Evolutionary conservation across 192 early-diverging fungal species (phyloP).

Genomic region (Entophlyctis luteolus): DNA sequence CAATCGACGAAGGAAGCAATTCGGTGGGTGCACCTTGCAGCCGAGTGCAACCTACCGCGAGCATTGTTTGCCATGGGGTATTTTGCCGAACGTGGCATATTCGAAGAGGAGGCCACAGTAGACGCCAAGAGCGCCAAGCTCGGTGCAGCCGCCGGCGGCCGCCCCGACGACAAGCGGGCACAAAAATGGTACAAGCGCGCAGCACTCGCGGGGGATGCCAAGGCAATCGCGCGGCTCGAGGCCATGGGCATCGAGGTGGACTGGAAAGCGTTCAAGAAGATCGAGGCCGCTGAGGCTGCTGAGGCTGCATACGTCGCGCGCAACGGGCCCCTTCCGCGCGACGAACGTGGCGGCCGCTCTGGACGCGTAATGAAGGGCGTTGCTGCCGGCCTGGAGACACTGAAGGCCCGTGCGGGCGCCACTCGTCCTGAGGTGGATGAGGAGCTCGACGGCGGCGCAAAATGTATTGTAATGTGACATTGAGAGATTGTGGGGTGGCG

Average conservation of each 20-base stretch:
- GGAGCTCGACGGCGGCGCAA: conserved; percentile 28
- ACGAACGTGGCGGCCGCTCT: not conserved
- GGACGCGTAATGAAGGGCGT: not conserved
- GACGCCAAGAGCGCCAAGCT: conserved; percentile 36
- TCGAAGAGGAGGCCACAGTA: no score
- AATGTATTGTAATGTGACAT: conserved; percentile 24
- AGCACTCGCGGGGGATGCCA: conserved; percentile 32
- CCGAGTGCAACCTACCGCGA: conserved; percentile 68
- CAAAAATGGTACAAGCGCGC: conserved; percentile 36
- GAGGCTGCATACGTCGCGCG: no score
- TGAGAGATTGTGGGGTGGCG: not conserved
- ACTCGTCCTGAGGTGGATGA: conserved; percentile 15
- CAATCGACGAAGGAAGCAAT: conserved; percentile 70
- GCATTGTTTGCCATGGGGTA: conserved; percentile 92
- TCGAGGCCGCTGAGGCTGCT: not conserved
- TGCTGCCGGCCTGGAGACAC: not conserved
- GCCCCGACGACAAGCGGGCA: conserved; percentile 49
- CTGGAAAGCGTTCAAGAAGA: conserved; percentile 11
- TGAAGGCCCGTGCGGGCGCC: not conserved
- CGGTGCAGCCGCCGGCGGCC: conserved; percentile 50
- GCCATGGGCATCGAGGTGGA: conserved; percentile 23
- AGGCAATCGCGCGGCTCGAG: conserved; percentile 30
- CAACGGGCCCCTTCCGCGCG: not conserved
- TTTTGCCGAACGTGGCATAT: conserved; percentile 78
- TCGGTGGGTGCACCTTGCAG: conserved; percentile 78